Evolutionary conservation across 2,329 filamentous ascomycete species (phyloP).

Genomic region (Lachnellula cervina): DNA sequence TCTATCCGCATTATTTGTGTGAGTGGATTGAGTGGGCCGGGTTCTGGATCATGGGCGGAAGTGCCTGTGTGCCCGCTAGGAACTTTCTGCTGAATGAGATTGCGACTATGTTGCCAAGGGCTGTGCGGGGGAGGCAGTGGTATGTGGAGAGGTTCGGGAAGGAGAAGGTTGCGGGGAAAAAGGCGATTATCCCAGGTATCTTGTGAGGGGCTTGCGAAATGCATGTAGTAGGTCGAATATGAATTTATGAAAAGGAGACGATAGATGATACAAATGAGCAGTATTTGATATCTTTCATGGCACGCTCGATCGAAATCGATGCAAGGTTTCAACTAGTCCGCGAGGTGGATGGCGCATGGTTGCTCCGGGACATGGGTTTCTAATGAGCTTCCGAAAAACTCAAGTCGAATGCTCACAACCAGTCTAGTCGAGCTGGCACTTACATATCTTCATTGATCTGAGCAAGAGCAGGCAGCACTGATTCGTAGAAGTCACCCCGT

Average conservation of each 20-base stretch:
- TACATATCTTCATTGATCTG: too few species aligned
- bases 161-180: slow-evolving; percentile 69
- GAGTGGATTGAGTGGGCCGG: slow-evolving; percentile 97
- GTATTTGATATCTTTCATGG: too few species aligned
- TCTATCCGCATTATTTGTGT: slow-evolving; percentile 91
- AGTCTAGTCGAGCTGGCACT: too few species aligned
- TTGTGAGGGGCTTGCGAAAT: slow-evolving; percentile 15
- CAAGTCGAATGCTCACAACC: too few species aligned
- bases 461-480: too few species aligned
- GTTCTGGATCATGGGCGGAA: slow-evolving; percentile 72
- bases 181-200: slow-evolving; percentile 62
- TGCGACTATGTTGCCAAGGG: slow-evolving; percentile 82
- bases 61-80: slow-evolving; percentile 67
- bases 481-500: too few species aligned
- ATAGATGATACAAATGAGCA: too few species aligned
- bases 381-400: too few species aligned
- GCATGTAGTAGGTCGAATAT: background rate
- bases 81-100: slow-evolving; percentile 84
- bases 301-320: too few species aligned
- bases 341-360: too few species aligned
- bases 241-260: background rate
- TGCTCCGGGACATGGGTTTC: too few species aligned
- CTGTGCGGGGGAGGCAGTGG: slow-evolving; percentile 76
- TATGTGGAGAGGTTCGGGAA: slow-evolving; percentile 84
- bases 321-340: too few species aligned